These are phyloP conservation scores for Elasticomyces elasticus DNA, from an alignment of 495 filamentous ascomycete species.

Conservation along the genomic window DNA sequence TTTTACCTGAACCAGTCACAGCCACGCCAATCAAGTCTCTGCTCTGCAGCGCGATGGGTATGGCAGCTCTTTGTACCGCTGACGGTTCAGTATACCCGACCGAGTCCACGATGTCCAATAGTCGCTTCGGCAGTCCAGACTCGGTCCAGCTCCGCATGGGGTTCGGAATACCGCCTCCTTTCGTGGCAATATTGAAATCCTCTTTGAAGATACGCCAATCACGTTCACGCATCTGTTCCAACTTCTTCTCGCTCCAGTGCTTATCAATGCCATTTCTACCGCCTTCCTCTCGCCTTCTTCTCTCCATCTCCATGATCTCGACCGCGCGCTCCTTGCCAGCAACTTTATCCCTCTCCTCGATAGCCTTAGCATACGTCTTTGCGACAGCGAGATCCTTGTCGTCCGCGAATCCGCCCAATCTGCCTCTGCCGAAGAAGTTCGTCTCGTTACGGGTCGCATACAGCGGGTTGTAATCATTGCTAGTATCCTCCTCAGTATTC, in stretches of 20 bases:
- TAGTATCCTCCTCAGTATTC: slow-evolving; percentile 94
- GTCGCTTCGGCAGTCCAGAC: slow-evolving; percentile 63
- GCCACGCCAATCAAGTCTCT: slow-evolving; percentile 96
- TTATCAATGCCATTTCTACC: slow-evolving; percentile 64
- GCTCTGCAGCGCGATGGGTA: slow-evolving; percentile 87
- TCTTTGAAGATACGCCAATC: slow-evolving; percentile 99
- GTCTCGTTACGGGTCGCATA: slow-evolving; percentile 66
- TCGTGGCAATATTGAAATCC: slow-evolving; percentile 94
- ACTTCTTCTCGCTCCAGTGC: slow-evolving; percentile 95
- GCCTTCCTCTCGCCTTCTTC: slow-evolving; percentile 63
- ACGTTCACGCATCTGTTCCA: slow-evolving; percentile 93
- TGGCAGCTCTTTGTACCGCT: slow-evolving; percentile 84
- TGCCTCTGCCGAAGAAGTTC: slow-evolving; percentile 70
- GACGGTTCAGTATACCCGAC: slow-evolving; percentile 93
- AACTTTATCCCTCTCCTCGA: slow-evolving; percentile 70
- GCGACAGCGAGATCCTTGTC: slow-evolving; percentile 60
- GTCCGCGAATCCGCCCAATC: slow-evolving; percentile 74
- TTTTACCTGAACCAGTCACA: slow-evolving; percentile 98
- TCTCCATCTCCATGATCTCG: slow-evolving; percentile 83
- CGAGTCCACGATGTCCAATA: slow-evolving; percentile 72
- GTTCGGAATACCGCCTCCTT: slow-evolving; percentile 82
- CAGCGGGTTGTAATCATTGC: slow-evolving; percentile 76
- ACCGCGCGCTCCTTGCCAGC: slow-evolving; percentile 67
- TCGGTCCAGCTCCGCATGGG: slow-evolving; percentile 96
- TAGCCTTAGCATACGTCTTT: slow-evolving; percentile 63